phyloP scores from a whole-genome alignment of 2,329 filamentous ascomycete genomes.

The Didymosphaeria variabile region DNA sequence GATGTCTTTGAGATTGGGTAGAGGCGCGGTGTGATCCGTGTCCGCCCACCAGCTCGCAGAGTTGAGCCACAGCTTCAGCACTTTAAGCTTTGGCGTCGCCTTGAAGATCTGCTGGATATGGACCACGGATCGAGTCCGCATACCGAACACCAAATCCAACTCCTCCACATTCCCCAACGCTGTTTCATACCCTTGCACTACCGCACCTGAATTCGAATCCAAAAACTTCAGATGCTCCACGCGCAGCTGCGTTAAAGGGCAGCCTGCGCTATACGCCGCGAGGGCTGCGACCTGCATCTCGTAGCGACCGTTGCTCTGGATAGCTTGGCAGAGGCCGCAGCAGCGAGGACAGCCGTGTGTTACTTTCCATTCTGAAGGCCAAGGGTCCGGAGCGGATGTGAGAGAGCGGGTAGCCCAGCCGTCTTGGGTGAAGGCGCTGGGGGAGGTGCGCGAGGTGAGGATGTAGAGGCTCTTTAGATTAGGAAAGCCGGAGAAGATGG shows the following conservation, averaged over 20 bases:
- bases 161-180: background rate
- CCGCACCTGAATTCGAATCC: background rate
- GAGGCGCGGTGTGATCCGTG: background rate
- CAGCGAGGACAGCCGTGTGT: constrained; percentile 4
- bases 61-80: constrained; percentile 5
- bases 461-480: background rate
- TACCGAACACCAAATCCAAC: background rate
- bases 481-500: constrained; percentile 11
- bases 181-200: background rate
- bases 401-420: background rate
- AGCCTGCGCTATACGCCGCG: background rate
- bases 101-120: background rate
- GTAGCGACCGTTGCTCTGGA: background rate
- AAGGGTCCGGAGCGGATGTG: background rate
- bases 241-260: background rate
- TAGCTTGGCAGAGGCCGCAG: constrained; percentile 5
- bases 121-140: background rate
- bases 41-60: background rate
- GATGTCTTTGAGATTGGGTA: background rate
- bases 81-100: background rate
- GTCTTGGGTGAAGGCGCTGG: constrained; percentile 3
- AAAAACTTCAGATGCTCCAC: background rate
- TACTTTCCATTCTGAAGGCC: background rate
- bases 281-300: background rate
- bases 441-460: constrained; percentile 2